Evolutionary conservation across 2,329 filamentous ascomycete species (phyloP).

Genomic region (Neonectria coccinea): DNA sequence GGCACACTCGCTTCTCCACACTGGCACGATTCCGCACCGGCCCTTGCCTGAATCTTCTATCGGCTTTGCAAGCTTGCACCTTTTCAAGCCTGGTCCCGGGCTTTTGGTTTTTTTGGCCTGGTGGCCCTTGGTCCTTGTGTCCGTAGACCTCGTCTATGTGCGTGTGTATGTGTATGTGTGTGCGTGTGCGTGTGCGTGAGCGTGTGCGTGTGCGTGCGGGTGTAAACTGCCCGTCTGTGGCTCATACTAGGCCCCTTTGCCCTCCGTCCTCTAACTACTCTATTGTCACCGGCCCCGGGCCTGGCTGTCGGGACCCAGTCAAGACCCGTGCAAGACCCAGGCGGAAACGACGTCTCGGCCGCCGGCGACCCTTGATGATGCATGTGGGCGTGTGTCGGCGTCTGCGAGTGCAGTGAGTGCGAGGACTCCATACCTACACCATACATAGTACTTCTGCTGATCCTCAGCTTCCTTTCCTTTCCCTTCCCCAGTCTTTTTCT

Average conservation of each 20-base stretch:
- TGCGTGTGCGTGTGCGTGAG: too few species aligned
- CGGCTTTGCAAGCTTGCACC: constrained; percentile 21
- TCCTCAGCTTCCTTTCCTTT: constrained; percentile 35
- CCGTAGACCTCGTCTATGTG: constrained; percentile 23
- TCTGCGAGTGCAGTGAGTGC: constrained; percentile 39
- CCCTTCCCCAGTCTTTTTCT: constrained; percentile 32
- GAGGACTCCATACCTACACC: constrained; percentile 33
- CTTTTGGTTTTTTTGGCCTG: constrained; percentile 27
- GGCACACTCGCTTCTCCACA: constrained; percentile 57
- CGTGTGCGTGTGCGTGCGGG: background rate
- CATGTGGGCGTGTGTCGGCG: constrained; percentile 43
- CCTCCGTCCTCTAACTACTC: constrained; percentile 12
- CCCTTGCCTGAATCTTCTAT: constrained; percentile 39
- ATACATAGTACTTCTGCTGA: constrained; percentile 26
- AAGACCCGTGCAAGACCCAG: constrained; percentile 31
- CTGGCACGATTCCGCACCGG: constrained; percentile 40
- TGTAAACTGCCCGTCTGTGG: constrained; percentile 12
- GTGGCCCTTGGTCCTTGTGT: constrained; percentile 33
- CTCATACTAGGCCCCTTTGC: constrained; percentile 16
- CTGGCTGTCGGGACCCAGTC: constrained; percentile 35
- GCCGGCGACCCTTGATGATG: constrained; percentile 44
- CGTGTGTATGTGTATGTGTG: background rate
- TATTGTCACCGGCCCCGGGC: constrained; percentile 13
- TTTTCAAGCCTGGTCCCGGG: constrained; percentile 33
- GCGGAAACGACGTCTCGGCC: constrained; percentile 38